Base-by-base conservation (phyloP, 2,329 filamentous ascomycete species). In the Penicillium sp. region DNA sequence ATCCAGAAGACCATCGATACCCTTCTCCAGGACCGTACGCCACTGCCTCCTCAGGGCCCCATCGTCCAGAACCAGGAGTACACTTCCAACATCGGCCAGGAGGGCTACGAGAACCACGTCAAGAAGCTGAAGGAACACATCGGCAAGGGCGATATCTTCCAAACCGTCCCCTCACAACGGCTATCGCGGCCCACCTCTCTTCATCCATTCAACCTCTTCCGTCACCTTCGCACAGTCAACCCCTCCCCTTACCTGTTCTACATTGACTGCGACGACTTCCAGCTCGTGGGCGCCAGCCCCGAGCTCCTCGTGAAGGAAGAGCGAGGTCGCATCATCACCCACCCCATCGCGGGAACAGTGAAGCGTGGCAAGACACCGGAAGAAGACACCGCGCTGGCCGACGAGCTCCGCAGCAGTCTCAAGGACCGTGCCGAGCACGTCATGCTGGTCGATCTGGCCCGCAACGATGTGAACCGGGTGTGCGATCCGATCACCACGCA, bases 211-310 rank as follows among this genome's bases (percentile, higher is more conserved):
- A 99, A 97, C 78, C 89, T 99, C 65, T 99, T 97, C 79, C 86
- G 92, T 48, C 90, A 96, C 70, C 81, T 99, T 33, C 89, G 94
- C 56, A 96, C 90, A n/a, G 89, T 97, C 66, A 99, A 99, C 70
- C 94, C 94, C 0, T 96, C 91, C 8, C 94, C 94, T 0, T 99
- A 99, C 74, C 84, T 99, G 31, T 99, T 99, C 79, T 99, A 92
- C 75, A 84, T 99, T 55, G 86, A 94, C 71, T 97, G 92, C 75
- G 81, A 83, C 54, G 88, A 90, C 66, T 97, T 99, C 75, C 89
- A 96, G 70, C 92, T 99, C 60, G 88, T 99, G 11, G 94, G 94
- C 53, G 94, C 94, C 35, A 95, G 90, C 51, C 94, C 94, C 1
- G 94, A 99, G 75, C 83, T 97, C 55, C 84, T 99, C 41, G 92